Base-by-base conservation (phyloP, 2,329 filamentous ascomycete genomes). In the Drechslerella coelobrocha region DNA sequence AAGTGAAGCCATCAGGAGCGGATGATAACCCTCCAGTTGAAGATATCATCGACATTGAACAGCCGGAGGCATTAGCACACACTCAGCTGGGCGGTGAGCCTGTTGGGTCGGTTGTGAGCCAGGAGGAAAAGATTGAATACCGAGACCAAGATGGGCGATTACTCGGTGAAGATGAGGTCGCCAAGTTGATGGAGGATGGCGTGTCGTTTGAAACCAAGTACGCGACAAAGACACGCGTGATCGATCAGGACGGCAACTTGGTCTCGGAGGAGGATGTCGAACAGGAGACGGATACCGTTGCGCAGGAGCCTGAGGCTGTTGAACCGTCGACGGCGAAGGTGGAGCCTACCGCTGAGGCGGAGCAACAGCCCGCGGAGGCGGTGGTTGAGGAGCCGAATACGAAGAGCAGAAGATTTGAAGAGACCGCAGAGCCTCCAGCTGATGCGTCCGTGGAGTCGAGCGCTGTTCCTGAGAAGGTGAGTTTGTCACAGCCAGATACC, bases 171-270 rank as follows among this genome's bases (percentile, higher is more conserved):
- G 89, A 92, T 77, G 86, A 96, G 78, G 92, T 99, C 68, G 86
- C 89, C 76, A 86, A 85, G 19, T 85, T 99, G 29, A 26, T 62
- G 24, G 86, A 93, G 79, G 94, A 93, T 76, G 95, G 96, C 80
- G 92, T 97, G 68, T 91, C 91, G 76, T 97, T 99, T 81, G 88
- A 95, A 81, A 97, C 94, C 10, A 89, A 89, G 74, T 97, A 97
- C 78, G 93, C 97, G 83, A 97, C 93, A n/a, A 86, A 90, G 73
- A 97, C 92, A 7, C 88, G 91, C 65, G 80, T 97, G 61, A 83
- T 96, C 41, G 91, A 96, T 79, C 85, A 85, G 56, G 79, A 86
- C 45, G 94, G 92, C 68, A 91, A 92, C 74, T 90, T 95, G 77
- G 80, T 96, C n/a, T 78, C 78, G 9, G 75, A 80, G 23, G 55